These are phyloP conservation scores for Drechslerella coelobrocha DNA, from an alignment of 2,329 filamentous ascomycete species.

Conservation along the genomic window DNA sequence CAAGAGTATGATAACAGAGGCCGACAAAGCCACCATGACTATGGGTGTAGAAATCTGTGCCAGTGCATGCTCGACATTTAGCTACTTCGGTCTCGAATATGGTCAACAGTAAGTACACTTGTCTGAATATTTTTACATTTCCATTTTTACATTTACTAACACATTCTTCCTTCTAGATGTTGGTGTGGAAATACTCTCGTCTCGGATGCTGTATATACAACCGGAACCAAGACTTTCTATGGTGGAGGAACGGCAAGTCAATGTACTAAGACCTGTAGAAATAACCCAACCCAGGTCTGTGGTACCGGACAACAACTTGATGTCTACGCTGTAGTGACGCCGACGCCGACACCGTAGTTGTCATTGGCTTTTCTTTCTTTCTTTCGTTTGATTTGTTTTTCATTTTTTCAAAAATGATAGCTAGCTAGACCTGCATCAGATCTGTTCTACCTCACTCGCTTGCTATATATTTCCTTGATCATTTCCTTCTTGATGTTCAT, in stretches of 20 bases:
- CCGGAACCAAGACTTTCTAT: not conserved
- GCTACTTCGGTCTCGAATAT: slow-evolving; percentile 61
- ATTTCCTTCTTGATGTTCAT: not conserved
- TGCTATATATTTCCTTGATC: too few relatives aligned
- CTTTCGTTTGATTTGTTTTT: not conserved
- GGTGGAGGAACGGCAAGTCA: slow-evolving; percentile 15
- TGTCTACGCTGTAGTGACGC: not conserved
- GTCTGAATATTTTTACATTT: slow-evolving; percentile 50
- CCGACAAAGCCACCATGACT: too few relatives aligned
- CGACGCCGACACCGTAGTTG: not conserved
- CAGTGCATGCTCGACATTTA: slow-evolving; percentile 57
- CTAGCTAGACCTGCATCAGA: not conserved
- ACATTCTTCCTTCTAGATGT: not conserved
- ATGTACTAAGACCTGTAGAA: slow-evolving; percentile 26
- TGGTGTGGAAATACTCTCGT: slow-evolving; percentile 21
- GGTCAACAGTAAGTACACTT: slow-evolving; percentile 53
- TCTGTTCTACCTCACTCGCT: not conserved
- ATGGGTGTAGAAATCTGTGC: slow-evolving; percentile 53
- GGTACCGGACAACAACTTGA: slow-evolving; percentile 33
- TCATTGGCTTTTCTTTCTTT: not conserved
- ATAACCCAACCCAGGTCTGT: slow-evolving; percentile 20
- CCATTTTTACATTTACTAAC: not conserved
- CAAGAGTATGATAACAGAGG: slow-evolving; percentile 20
- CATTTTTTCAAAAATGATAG: not conserved
- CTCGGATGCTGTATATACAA: slow-evolving; percentile 4